Percentiles rank a stretch among this genome's conserved stretches.
These are phyloP conservation scores for Pseudogymnoascus sp. DNA, from an alignment of 2,329 filamentous ascomycete genomes.

Conservation along the genomic window DNA sequence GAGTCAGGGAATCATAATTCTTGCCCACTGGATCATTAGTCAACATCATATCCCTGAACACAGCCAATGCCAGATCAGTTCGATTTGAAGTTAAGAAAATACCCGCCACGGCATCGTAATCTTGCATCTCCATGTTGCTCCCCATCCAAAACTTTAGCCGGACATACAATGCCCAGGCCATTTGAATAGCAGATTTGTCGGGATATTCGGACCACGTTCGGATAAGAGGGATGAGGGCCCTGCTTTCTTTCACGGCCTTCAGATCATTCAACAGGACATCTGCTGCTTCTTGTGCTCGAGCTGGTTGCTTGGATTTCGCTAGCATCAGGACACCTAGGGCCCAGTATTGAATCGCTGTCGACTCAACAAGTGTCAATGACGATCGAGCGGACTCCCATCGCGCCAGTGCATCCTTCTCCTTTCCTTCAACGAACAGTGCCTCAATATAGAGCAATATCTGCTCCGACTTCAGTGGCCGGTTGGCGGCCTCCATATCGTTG, in stretches of 20 bases:
- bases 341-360: conserved; percentile 46
- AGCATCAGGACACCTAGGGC: conserved; percentile 61
- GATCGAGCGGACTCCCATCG: conserved; percentile 30
- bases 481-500: conserved; percentile 58
- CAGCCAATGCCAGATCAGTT: conserved; percentile 60
- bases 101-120: conserved; percentile 69
- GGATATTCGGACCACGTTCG: conserved; percentile 49
- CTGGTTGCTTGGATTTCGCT: conserved; percentile 49
- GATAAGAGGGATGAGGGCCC: conserved; percentile 62
- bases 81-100: conserved; percentile 62
- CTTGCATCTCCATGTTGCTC: conserved; percentile 55
- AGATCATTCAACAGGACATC: conserved; percentile 43
- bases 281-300: conserved; percentile 50
- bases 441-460: conserved; percentile 64
- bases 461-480: conserved; percentile 44
- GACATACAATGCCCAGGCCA: conserved; percentile 62
- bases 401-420: conserved; percentile 34
- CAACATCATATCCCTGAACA: conserved; percentile 84
- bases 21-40: conserved; percentile 15
- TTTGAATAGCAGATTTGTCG: conserved; percentile 40
- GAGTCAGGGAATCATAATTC: conserved; percentile 21
- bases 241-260: conserved; percentile 40
- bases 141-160: conserved; percentile 56
- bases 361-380: conserved; percentile 30
- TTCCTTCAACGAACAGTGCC: conserved; percentile 57